Evolutionary conservation across 768 basidiomycete genomes (phyloP).

Genomic region (Tulasnella sp.): DNA sequence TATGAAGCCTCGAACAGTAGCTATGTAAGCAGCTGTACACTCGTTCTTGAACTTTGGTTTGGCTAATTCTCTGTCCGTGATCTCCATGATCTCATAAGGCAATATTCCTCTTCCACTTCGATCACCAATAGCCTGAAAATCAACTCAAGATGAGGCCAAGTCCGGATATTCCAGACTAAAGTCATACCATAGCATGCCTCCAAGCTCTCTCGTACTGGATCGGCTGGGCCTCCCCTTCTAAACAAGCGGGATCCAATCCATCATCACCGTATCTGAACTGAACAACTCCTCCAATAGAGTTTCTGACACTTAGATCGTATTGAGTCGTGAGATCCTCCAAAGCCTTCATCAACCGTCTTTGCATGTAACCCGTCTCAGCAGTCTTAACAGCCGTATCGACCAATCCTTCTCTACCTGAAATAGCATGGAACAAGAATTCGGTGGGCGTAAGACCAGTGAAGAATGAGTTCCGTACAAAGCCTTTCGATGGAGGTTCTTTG

Average conservation of each 20-base stretch:
- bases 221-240: conserved; percentile 92
- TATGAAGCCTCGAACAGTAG: conserved; percentile 56
- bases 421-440: conserved; percentile 98
- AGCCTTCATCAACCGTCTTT: conserved; percentile 89
- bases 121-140: conserved; percentile 45
- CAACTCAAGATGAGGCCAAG: not conserved
- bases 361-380: conserved; percentile 99
- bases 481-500: conserved; percentile 90
- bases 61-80: conserved; percentile 50
- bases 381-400: conserved; percentile 99
- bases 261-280: conserved; percentile 97
- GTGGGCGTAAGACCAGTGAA: conserved; percentile 83
- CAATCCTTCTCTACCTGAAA: conserved; percentile 94
- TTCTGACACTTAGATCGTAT: conserved; percentile 91
- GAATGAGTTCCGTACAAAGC: conserved; percentile 96
- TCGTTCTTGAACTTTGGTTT: conserved; percentile 48
- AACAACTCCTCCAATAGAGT: conserved; percentile 87
- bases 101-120: conserved; percentile 52
- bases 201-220: conserved; percentile 81
- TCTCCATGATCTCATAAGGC: conserved; percentile 73
- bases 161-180: not conserved
- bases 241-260: conserved; percentile 87
- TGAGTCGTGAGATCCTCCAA: conserved; percentile 92
- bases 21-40: conserved; percentile 58
- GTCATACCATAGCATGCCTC: conserved; percentile 59